Percentiles rank a stretch among this genome's conserved stretches.
Conservation (phyloP, 73 alveolate species). For the Stentor coeruleus region DNA sequence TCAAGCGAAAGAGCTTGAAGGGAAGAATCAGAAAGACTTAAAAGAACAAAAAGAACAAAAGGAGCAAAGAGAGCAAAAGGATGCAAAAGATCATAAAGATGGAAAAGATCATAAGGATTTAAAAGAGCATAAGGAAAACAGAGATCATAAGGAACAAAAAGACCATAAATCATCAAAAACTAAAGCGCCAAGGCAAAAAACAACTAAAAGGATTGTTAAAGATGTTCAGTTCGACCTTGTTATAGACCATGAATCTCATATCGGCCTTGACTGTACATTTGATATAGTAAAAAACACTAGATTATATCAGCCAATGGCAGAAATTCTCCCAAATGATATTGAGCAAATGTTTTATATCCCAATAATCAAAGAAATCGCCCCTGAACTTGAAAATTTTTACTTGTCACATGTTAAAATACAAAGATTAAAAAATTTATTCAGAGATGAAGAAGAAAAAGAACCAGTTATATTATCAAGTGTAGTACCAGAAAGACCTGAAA, state of each 20-base stretch:
- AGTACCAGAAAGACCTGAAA: not conserved
- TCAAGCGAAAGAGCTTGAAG: not conserved
- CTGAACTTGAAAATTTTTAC: slow-evolving; percentile 23
- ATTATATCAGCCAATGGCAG: slow-evolving; percentile 6
- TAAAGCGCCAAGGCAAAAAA: not conserved
- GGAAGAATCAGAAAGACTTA: not conserved
- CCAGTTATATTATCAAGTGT: not conserved
- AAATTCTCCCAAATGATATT: not conserved
- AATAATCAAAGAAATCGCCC: not conserved
- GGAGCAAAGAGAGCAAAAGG: not conserved
- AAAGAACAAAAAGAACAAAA: not conserved
- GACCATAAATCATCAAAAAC: not conserved
- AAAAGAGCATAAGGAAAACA: not conserved
- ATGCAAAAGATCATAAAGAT: not conserved
- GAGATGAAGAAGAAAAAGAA: slow-evolving; percentile 16
- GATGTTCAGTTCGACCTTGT: not conserved
- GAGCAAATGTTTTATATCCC: slow-evolving; percentile 4
- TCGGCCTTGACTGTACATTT: slow-evolving; percentile 10
- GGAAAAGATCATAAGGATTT: not conserved
- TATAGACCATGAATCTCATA: not conserved
- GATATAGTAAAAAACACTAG: slow-evolving; percentile 22
- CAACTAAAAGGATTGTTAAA: not conserved
- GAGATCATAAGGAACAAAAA: not conserved
- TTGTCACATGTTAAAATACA: not conserved
- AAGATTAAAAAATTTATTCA: not conserved